phyloP scores from a whole-genome alignment of 208 protist genomes.

The Eutreptiella sp. region DNA sequence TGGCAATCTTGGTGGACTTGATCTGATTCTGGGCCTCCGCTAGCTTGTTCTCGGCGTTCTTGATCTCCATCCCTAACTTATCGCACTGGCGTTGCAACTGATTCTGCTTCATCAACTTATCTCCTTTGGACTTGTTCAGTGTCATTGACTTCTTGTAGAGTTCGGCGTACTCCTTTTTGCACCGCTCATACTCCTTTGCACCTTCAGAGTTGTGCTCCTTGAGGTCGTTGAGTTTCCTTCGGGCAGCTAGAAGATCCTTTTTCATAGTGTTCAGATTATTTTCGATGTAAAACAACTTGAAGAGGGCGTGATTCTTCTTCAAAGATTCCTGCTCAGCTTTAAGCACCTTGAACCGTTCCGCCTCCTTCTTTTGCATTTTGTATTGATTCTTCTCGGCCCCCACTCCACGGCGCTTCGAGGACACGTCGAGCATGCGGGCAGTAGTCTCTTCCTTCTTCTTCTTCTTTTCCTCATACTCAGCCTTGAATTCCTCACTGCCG shows the following conservation, averaged over 20 bases:
- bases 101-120: slow-evolving; percentile 47
- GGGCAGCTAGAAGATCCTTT: slow-evolving; percentile 49
- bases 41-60: slow-evolving; percentile 39
- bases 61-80: slow-evolving; percentile 21
- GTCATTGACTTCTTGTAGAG: slow-evolving; percentile 54
- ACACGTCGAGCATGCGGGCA: slow-evolving; percentile 61
- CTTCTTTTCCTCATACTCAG: slow-evolving; percentile 82
- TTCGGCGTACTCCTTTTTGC: slow-evolving; percentile 45
- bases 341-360: slow-evolving; percentile 68
- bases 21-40: slow-evolving; percentile 52
- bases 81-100: slow-evolving; percentile 12
- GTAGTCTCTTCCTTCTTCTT: slow-evolving; percentile 59
- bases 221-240: slow-evolving; percentile 47
- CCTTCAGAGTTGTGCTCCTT: slow-evolving; percentile 57
- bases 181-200: slow-evolving; percentile 61
- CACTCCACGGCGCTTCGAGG: slow-evolving; percentile 75
- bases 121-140: slow-evolving; percentile 57
- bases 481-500: slow-evolving; percentile 76
- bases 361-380: slow-evolving; percentile 89
- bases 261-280: slow-evolving; percentile 59
- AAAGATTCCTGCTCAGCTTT: slow-evolving; percentile 38
- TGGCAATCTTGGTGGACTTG: slow-evolving; percentile 44
- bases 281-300: slow-evolving; percentile 81
- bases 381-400: slow-evolving; percentile 83
- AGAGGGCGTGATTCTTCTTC: slow-evolving; percentile 55